Percentiles rank a stretch among this genome's conserved stretches.
Evolutionary conservation across 2,329 filamentous ascomycete genomes (phyloP).

Genomic region (Colletotrichum simmondsii): DNA sequence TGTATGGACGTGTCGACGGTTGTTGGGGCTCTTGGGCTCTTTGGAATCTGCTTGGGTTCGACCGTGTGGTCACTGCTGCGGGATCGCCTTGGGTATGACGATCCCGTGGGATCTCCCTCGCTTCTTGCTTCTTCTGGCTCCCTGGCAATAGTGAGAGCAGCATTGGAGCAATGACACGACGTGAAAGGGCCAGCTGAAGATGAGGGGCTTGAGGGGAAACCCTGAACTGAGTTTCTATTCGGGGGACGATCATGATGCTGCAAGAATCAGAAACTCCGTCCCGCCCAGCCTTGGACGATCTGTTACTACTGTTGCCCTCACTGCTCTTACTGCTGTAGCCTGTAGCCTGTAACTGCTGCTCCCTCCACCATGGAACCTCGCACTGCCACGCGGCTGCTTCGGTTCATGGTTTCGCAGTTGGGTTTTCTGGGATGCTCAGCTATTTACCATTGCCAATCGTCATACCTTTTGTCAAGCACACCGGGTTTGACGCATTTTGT

Average conservation of each 20-base stretch:
- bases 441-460: neutral
- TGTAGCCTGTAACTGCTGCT: no score
- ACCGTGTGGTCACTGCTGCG: neutral
- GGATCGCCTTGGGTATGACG: constrained; percentile 28
- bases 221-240: constrained; percentile 24
- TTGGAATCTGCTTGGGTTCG: neutral
- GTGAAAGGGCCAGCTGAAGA: constrained; percentile 15
- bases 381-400: constrained; percentile 21
- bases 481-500: neutral
- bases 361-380: neutral
- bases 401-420: constrained; percentile 11
- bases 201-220: constrained; percentile 34
- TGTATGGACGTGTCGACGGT: neutral
- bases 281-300: constrained; percentile 6
- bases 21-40: constrained; percentile 3
- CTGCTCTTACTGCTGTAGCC: neutral
- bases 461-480: neutral
- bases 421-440: neutral
- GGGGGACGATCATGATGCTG: constrained; percentile 25
- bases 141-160: constrained; percentile 1
- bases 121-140: constrained; percentile 24
- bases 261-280: constrained; percentile 16
- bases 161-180: neutral
- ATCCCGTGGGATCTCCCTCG: constrained; percentile 32
- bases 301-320: constrained; percentile 1